These are phyloP conservation scores for Aspergillus cavernicola DNA, from an alignment of 495 filamentous ascomycete genomes.

Conservation along the genomic window DNA sequence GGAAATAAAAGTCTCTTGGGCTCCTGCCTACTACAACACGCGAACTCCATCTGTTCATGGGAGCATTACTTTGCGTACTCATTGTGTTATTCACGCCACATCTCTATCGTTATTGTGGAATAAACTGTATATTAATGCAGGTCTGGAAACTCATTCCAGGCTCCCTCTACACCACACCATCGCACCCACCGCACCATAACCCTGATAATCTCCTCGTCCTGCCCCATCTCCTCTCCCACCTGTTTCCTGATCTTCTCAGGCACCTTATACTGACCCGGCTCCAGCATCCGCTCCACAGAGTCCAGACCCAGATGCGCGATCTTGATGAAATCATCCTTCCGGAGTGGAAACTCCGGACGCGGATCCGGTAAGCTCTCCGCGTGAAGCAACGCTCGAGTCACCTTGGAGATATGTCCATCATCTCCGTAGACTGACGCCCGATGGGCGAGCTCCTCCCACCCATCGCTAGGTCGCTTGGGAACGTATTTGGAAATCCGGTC, in stretches of 20 bases:
- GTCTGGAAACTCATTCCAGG: background rate
- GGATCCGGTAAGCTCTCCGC: background rate
- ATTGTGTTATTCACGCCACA: too few relatives aligned
- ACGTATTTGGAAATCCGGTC: background rate
- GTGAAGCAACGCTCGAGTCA: background rate
- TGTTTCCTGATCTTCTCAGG: background rate
- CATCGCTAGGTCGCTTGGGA: background rate
- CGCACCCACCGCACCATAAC: background rate
- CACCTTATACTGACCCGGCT: background rate
- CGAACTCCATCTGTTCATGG: too few relatives aligned
- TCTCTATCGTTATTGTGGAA: too few relatives aligned
- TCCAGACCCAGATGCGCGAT: background rate
- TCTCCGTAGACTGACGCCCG: background rate
- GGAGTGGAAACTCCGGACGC: background rate
- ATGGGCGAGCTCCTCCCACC: background rate
- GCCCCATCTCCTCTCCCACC: background rate
- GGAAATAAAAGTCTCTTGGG: too few relatives aligned
- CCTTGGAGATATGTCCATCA: background rate
- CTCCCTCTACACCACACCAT: background rate
- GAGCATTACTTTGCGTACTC: too few relatives aligned
- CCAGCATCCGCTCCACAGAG: background rate
- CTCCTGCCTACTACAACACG: too few relatives aligned
- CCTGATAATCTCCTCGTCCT: background rate
- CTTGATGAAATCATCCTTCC: background rate
- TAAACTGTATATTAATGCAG: too few relatives aligned